A percentile compares a stretch with the other conserved stretches of the same genome.
phyloP scores from a whole-genome alignment of 2,329 filamentous ascomycete species.

The Apiospora pterosperma region DNA sequence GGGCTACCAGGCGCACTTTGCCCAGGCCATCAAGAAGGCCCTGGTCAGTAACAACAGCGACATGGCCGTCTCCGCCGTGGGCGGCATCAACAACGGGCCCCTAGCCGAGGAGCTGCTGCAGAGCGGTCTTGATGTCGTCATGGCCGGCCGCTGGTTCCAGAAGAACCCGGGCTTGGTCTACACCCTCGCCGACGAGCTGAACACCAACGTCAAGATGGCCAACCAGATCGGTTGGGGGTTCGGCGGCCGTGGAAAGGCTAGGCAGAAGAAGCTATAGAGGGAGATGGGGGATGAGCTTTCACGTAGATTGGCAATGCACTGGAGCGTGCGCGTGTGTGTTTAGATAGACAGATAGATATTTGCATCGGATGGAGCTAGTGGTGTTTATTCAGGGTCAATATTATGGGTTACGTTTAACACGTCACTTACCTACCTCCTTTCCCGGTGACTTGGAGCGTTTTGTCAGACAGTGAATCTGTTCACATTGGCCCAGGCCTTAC shows the following conservation, averaged over 20 bases:
- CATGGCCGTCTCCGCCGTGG: constrained; percentile 52
- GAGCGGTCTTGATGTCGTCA: constrained; percentile 43
- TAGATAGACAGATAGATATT: background rate
- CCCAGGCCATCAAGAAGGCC: constrained; percentile 61
- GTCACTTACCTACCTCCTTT: background rate
- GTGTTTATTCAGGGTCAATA: background rate
- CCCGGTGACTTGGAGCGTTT: no score
- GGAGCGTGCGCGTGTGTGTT: background rate
- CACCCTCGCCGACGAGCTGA: constrained; percentile 52
- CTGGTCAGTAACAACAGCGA: constrained; percentile 56
- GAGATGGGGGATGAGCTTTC: no score
- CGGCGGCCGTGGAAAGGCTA: constrained; percentile 30
- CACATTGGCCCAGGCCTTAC: no score
- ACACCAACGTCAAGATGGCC: constrained; percentile 41
- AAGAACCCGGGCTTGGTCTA: constrained; percentile 57
- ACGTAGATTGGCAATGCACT: background rate
- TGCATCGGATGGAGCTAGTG: background rate
- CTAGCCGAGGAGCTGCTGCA: constrained; percentile 46
- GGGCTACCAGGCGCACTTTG: constrained; percentile 65
- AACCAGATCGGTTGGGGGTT: constrained; percentile 57
- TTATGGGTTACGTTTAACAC: background rate
- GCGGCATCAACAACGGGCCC: constrained; percentile 41
- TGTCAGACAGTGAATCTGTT: no score
- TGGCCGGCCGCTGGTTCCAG: constrained; percentile 52
- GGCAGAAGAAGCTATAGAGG: constrained; percentile 4